Evolutionary conservation across 2,329 filamentous ascomycete species (phyloP), one percentile per base, ranked within the genome.

Genomic region (Calonectria pseudoreteaudii): DNA sequence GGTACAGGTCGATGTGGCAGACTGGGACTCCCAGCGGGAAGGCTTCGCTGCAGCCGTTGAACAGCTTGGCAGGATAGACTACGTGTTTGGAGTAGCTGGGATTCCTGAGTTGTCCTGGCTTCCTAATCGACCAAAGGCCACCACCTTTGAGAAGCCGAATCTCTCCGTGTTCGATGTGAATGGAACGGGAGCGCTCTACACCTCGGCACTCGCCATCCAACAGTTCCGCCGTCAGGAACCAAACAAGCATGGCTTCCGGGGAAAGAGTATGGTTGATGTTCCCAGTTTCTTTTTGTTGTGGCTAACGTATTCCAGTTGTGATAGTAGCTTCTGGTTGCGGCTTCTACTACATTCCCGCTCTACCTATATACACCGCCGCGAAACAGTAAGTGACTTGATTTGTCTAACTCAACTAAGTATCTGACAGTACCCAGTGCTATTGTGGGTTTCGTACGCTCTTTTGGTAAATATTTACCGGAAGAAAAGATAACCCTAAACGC

Each of bases 401-500:
- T 34, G 3, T 5, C 10, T 20, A 23, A 13, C 18, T 34, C 16
- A 5, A 36, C 16, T 3, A 52, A n/a, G 0, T 6, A 34, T 36
- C 64, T 66, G 14, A 66, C 47, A 20, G 10, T 1, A 20, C n/a
- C 18, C 34, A 69, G 66, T 44, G 66, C 66, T 20, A 41, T 69
- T n/a, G 66, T 69, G 5, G 66, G 66, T 3, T 69, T 69, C 20
- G 53, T 60, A 7, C 66, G 66, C n/a, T 69, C 66, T 3, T 69
- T 69, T 26, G 66, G 66, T 28, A 69, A 69, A 41, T 49, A 58
- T 18, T 36, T 69, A 36, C 66, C 66, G 23, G 38, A 49, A 2
- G 66, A 69, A 41, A 60, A 60, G 30, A 69, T 69, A n/a, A 69
- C 66, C 13, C 28, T 69, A 10, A 69, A 69, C 20, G 53, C 66